A percentile compares a stretch with the other conserved stretches of the same genome.
Conservation (phyloP, 2,329 filamentous ascomycete genomes). For the Eurotiales sp. region DNA sequence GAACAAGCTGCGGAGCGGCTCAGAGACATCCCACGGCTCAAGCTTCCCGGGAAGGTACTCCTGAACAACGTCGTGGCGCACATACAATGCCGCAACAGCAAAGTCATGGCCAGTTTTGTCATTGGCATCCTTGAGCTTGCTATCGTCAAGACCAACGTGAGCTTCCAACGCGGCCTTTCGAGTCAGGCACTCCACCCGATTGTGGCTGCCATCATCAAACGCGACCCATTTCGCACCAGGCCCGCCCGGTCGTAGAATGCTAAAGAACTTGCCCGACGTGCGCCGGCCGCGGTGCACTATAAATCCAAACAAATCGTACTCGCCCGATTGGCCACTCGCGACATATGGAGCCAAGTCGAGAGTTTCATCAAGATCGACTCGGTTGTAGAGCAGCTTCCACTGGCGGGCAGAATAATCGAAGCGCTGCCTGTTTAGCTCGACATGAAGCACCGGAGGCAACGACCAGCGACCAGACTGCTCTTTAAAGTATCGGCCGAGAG, state of each 20-base stretch:
- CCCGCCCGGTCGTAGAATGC: constrained; percentile 57
- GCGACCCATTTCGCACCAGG: constrained; percentile 56
- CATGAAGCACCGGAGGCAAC: constrained; percentile 48
- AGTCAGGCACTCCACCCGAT: constrained; percentile 55
- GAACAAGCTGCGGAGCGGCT: constrained; percentile 39
- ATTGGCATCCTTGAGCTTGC: constrained; percentile 38
- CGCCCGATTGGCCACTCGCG: constrained; percentile 30
- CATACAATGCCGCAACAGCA: constrained; percentile 55
- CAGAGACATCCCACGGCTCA: constrained; percentile 47
- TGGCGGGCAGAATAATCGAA: constrained; percentile 53
- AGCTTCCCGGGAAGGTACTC: constrained; percentile 40
- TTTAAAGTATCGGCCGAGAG: constrained; percentile 29
- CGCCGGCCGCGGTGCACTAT: constrained; percentile 58
- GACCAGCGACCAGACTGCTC: constrained; percentile 37
- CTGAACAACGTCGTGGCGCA: constrained; percentile 47
- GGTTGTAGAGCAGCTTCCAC: constrained; percentile 56
- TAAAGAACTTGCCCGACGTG: constrained; percentile 57
- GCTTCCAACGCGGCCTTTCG: constrained; percentile 51
- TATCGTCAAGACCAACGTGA: constrained; percentile 46
- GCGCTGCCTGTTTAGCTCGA: constrained; percentile 56
- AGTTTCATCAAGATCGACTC: constrained; percentile 54
- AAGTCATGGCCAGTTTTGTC: constrained; percentile 44
- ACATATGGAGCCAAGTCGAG: constrained; percentile 43
- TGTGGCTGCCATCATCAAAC: constrained; percentile 55
- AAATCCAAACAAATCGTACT: constrained; percentile 58